phyloP scores from a whole-genome alignment of 2,329 filamentous ascomycete genomes.

The Aspergillus sp. region DNA sequence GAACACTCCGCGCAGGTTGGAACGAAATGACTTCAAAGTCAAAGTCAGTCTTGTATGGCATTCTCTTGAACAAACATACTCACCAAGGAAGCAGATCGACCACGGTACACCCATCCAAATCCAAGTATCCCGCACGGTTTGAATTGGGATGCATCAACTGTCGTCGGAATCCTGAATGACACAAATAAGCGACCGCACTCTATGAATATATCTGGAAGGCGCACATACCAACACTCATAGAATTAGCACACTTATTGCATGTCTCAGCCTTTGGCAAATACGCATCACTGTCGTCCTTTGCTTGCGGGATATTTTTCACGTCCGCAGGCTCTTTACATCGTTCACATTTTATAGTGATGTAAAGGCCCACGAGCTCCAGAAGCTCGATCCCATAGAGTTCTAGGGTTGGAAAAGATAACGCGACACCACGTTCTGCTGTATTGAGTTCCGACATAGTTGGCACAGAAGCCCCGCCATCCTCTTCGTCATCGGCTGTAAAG shows the following conservation, averaged over 20 bases:
- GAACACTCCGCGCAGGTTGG: conserved; percentile 74
- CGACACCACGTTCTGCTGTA: conserved; percentile 58
- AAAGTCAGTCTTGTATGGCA: too few species aligned
- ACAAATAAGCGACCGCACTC: neutral
- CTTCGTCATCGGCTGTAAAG: conserved; percentile 37
- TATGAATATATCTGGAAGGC: neutral
- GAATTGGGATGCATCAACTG: conserved; percentile 67
- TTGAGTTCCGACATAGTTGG: conserved; percentile 30
- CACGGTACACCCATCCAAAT: conserved; percentile 65
- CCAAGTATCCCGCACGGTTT: conserved; percentile 68
- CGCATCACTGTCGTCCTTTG: conserved; percentile 33
- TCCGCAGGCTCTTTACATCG: conserved; percentile 69
- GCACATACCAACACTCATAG: conserved; percentile 38
- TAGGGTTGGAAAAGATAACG: conserved; percentile 67
- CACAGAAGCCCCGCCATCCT: conserved; percentile 32
- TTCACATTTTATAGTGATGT: conserved; percentile 66
- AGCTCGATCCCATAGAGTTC: conserved; percentile 72
- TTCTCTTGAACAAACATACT: conserved; percentile 4
- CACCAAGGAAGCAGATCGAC: conserved; percentile 67
- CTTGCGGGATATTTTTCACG: conserved; percentile 56
- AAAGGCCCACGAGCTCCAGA: conserved; percentile 59
- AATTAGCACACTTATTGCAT: conserved; percentile 49
- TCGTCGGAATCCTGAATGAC: conserved; percentile 47
- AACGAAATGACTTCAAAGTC: conserved; percentile 55
- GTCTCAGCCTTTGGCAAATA: conserved; percentile 38